Evolutionary conservation across 2,329 filamentous ascomycete species (phyloP).

Genomic region (Trichoderma afroharzianum): DNA sequence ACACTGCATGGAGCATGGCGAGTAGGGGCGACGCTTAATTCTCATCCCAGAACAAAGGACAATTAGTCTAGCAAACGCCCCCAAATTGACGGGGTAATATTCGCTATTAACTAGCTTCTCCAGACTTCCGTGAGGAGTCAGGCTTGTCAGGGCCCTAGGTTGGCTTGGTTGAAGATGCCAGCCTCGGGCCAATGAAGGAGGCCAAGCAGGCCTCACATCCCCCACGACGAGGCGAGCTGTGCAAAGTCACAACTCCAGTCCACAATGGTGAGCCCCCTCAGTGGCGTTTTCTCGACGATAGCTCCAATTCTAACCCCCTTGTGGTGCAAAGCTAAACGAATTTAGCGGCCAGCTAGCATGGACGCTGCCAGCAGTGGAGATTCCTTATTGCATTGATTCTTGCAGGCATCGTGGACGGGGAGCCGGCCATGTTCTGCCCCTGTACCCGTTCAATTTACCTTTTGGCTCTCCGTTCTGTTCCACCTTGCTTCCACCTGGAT

Average conservation of each 20-base stretch:
- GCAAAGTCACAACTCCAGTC: background rate
- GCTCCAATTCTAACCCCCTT: background rate
- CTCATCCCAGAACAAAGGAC: background rate
- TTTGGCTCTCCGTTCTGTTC: background rate
- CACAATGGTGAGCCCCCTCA: background rate
- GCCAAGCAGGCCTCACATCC: background rate
- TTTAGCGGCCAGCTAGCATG: background rate
- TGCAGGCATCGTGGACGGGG: background rate
- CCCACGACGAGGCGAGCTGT: conserved; percentile 2
- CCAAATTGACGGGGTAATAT: background rate
- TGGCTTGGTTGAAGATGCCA: background rate
- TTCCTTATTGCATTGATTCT: background rate
- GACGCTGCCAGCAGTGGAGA: background rate
- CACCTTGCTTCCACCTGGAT: background rate
- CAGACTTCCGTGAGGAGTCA: background rate
- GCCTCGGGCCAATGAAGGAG: background rate
- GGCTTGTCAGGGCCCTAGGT: background rate
- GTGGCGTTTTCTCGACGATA: background rate
- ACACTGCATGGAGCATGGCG: background rate
- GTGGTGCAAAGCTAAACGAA: background rate
- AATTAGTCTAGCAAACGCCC: background rate
- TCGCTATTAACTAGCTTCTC: conserved; percentile 4
- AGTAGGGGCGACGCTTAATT: background rate
- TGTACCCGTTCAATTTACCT: conserved; percentile 4
- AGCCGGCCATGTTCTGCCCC: background rate